These are phyloP conservation scores for Pseudonectria foliicola DNA, from an alignment of 2,329 filamentous ascomycete species.

Conservation along the genomic window DNA sequence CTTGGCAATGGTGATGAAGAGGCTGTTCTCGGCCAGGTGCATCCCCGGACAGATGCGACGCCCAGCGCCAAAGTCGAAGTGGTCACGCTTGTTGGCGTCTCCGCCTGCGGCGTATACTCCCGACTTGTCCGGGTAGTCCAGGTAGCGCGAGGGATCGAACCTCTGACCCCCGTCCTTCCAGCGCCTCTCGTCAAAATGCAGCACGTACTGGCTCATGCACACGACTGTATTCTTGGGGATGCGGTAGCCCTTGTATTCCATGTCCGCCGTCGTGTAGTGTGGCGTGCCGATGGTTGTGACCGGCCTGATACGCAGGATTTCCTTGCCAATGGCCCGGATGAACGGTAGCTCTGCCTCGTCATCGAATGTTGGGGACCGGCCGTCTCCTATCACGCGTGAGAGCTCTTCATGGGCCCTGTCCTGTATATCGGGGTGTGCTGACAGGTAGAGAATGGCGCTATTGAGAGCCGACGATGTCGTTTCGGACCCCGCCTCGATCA, in stretches of 20 bases:
- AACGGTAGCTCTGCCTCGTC: constrained; percentile 46
- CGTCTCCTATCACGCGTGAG: constrained; percentile 40
- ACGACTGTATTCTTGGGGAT: constrained; percentile 10
- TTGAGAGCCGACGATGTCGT: constrained; percentile 9
- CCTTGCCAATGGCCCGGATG: constrained; percentile 46
- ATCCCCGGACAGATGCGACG: constrained; percentile 42
- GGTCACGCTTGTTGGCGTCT: constrained; percentile 25
- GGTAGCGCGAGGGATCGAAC: constrained; percentile 8
- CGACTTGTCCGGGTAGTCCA: constrained; percentile 5
- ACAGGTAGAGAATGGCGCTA: constrained; percentile 3
- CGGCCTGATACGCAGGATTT: constrained; percentile 49
- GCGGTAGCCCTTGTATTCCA: constrained; percentile 6
- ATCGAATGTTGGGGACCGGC: constrained; percentile 39
- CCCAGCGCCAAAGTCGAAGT: constrained; percentile 41
- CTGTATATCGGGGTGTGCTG: constrained; percentile 5
- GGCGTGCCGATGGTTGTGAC: constrained; percentile 23
- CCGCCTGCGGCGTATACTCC: constrained; percentile 18
- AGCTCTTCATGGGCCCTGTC: constrained; percentile 42
- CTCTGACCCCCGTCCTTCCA: constrained; percentile 8
- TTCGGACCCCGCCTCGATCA: constrained; percentile 10
- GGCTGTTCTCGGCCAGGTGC: constrained; percentile 36
- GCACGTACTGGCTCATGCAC: constrained; percentile 1
- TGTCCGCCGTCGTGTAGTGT: constrained; percentile 4
- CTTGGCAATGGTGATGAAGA: constrained; percentile 9
- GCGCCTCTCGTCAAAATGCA: constrained; percentile 1